Evolutionary conservation across 306 rosid genomes (phyloP).

Genomic region (Quercus wislizeni): DNA sequence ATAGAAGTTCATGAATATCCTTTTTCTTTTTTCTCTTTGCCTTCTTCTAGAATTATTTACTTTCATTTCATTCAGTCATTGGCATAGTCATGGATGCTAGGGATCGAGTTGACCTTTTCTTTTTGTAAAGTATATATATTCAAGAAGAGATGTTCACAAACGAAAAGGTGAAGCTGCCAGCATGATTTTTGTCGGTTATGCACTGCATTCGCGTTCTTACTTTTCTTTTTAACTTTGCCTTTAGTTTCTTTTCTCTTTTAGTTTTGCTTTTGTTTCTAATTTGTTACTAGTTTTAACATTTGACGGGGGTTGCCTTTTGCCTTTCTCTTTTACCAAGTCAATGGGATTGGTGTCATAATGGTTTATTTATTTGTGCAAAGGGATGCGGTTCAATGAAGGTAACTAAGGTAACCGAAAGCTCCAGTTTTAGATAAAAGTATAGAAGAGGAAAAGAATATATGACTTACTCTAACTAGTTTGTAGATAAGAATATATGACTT

Average conservation of each 20-base stretch:
- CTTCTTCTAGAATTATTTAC: background rate
- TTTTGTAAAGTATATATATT: background rate
- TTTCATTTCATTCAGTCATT: background rate
- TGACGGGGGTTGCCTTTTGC: background rate
- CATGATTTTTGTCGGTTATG: constrained; percentile 55
- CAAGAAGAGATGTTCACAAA: constrained; percentile 35
- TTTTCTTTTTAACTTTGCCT: constrained; percentile 6
- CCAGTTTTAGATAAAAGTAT: too few species aligned
- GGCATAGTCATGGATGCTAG: background rate
- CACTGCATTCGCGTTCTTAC: constrained; percentile 42
- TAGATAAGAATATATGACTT: too few species aligned
- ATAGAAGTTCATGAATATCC: background rate
- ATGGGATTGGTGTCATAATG: background rate
- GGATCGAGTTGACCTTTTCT: background rate
- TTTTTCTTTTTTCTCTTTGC: background rate
- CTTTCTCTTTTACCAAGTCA: background rate
- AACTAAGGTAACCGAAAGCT: too few species aligned
- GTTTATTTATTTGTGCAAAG: background rate
- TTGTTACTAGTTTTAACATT: background rate
- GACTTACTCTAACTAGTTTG: too few species aligned
- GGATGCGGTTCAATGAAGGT: background rate
- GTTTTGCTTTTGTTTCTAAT: background rate
- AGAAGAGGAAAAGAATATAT: too few species aligned
- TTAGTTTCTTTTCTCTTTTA: background rate
- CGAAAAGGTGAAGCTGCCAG: constrained; percentile 99